Base-by-base conservation (phyloP, 148 eudicot genomes). In the Silene latifolia region DNA sequence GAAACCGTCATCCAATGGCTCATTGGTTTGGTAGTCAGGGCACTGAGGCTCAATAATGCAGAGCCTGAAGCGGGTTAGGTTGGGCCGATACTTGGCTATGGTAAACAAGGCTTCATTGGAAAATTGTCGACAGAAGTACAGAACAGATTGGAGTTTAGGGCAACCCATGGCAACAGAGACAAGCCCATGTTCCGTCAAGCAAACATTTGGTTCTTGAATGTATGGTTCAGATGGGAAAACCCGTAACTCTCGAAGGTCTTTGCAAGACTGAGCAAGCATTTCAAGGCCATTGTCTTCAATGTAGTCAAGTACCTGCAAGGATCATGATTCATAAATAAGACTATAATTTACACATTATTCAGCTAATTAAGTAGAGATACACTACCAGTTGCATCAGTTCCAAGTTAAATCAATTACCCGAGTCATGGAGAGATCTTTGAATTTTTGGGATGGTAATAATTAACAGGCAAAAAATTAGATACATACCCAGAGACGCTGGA, bases 91-190 rank as follows among this genome's bases (percentile, higher is more conserved):
- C 77, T 72, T 79, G 25, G 98, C 96, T 10, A 92, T 89, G 65
- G 90, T 71, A 65, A 85, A 58, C 35, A 95, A 78, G 19, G 98
- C 97, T 1, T 85, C 89, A 19, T 95, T 95, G n/a, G 98, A 78
- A 97, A 95, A 92, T 74, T 85, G 98, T 44, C 97, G 96, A 69
- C 98, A 95, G 76, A 89, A 95, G 76, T 90, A 95, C 0, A 95
- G 88, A 57, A 95, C 90, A 0, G 93, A 92, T 12, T 90, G 88
- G 47, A 95, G 96, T 44, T 92, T 89, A 35, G 98, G 91, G 85
- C 98, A 95, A 29, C 97, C 98, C 72, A 29, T 81, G 2, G 97
- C 87, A 44, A 95, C 91, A 23, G 93, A 80, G 58, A 95, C 96
- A 54, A 95, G 93, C 59, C 98, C 98, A 54, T 76, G 82, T 80